These are phyloP conservation scores for Glebionis coronaria DNA, from an alignment of 129 eudicot species.

Conservation along the genomic window DNA sequence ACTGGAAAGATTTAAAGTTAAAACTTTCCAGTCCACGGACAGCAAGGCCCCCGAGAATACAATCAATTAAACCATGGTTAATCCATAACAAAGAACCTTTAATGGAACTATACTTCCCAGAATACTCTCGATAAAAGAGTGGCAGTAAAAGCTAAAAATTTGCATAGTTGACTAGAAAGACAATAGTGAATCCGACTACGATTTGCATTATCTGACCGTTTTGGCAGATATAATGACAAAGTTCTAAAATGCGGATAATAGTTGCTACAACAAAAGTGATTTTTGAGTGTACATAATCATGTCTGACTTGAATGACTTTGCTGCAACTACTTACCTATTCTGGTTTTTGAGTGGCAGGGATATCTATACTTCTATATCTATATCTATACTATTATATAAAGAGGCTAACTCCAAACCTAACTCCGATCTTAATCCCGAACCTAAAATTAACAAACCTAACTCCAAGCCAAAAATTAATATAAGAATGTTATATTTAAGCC, in stretches of 20 bases:
- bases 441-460: too few relatives aligned
- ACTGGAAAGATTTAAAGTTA: constrained; percentile 7
- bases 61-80: not conserved
- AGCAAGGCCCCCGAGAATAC: not conserved
- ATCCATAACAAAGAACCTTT: not conserved
- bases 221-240: not conserved
- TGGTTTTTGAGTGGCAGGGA: too few relatives aligned
- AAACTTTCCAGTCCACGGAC: constrained; percentile 10
- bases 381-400: too few relatives aligned
- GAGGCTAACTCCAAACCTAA: too few relatives aligned
- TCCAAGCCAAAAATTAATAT: too few relatives aligned
- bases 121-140: constrained; percentile 3
- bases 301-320: not conserved
- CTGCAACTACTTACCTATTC: too few relatives aligned
- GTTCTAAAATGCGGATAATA: not conserved
- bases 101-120: constrained; percentile 5
- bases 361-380: too few relatives aligned
- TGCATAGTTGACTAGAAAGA: constrained; percentile 7
- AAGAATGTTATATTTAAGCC: too few relatives aligned
- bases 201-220: too few relatives aligned
- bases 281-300: not conserved
- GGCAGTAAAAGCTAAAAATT: not conserved
- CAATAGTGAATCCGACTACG: not conserved
- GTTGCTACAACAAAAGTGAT: constrained; percentile 7
- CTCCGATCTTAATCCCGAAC: too few relatives aligned